Evolutionary conservation across 2,329 filamentous ascomycete genomes (phyloP).

Genomic region (Aspergillus melleus): DNA sequence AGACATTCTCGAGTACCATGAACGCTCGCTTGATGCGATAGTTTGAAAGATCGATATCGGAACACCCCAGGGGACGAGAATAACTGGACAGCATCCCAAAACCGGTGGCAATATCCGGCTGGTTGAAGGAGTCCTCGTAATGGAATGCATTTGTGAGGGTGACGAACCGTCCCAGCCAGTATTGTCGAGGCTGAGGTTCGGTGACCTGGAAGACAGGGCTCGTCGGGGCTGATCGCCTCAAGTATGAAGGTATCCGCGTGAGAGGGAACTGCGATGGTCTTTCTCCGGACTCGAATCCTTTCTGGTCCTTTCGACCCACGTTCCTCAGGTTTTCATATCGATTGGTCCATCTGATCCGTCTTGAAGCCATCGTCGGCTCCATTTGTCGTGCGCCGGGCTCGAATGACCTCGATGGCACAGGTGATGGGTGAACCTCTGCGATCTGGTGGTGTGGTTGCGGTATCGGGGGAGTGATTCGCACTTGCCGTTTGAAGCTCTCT

Average conservation of each 20-base stretch:
- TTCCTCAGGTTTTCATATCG: slow-evolving; percentile 4
- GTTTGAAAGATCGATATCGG: slow-evolving; percentile 14
- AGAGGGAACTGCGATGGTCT: slow-evolving; percentile 6
- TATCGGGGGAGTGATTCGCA: not conserved
- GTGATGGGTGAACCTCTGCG: not conserved
- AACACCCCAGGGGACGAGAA: slow-evolving; percentile 15
- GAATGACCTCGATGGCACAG: not conserved
- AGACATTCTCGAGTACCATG: slow-evolving; percentile 33
- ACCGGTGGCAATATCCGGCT: slow-evolving; percentile 28
- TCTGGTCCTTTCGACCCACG: not conserved
- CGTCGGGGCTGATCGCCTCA: slow-evolving; percentile 1
- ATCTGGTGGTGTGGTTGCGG: not conserved
- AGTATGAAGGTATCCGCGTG: not conserved
- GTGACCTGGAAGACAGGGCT: slow-evolving; percentile 20
- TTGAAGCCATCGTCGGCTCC: not conserved
- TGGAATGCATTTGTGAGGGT: slow-evolving; percentile 32
- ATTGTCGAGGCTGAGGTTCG: slow-evolving; percentile 24
- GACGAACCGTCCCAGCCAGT: slow-evolving; percentile 36
- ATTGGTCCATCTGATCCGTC: slow-evolving; percentile 7
- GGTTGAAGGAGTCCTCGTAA: slow-evolving; percentile 33
- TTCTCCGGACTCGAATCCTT: not conserved
- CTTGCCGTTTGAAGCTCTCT: not conserved
- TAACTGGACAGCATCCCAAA: slow-evolving; percentile 26
- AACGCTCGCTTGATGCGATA: slow-evolving; percentile 35
- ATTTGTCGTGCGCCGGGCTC: not conserved